Evolutionary conservation across 257 asterid species (phyloP), one percentile per base, ranked within the genome.

Genomic region (Plantago elongata): DNA sequence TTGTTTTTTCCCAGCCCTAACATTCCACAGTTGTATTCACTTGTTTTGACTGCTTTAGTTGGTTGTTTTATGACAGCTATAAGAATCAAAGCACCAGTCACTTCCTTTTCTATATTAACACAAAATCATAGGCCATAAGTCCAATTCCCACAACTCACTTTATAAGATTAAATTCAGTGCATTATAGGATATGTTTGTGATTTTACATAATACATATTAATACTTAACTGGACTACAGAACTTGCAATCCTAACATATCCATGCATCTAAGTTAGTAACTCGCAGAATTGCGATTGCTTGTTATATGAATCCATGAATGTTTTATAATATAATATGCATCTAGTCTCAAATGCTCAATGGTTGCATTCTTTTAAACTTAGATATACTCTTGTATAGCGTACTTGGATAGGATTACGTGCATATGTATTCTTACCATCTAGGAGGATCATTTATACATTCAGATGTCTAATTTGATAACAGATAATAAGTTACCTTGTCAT

Each of bases 401-500:
- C 40, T 34, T 34, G 8, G 40, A 0, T 34, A 34, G 40, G 40
- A 34, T 34, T 7, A 34, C 40, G 4, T 34, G 40, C 4, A 34
- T 34, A 1, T 34, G 40, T 34, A 5, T 34, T 34, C 40, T 34
- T 7, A 34, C 40, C 8, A 1, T 7, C 8, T 5, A 34, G 40
- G 9, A 51, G 50, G 47, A 42, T 60, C 40, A 45, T 43, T 51
- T 6, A 29, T 29, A 45, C 12, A 29, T 45, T 64, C 51, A 13
- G 34, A 51, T 30, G 54, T 49, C 12, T 16, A 51, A 51, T 43
- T 61, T 73, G 43, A 27, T 63, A 45, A 38, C 17, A 37, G 72
- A 58, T 64, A 69, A 60, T 57, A 27, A 63, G 54, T 64, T 27
- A 77, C 57, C 56, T 46, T 57, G 58, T 65, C 54, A 14, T 42